These are phyloP conservation scores for Ampelocalamus luodianensis DNA, from an alignment of 176 grass and related monocot species.

Conservation along the genomic window DNA sequence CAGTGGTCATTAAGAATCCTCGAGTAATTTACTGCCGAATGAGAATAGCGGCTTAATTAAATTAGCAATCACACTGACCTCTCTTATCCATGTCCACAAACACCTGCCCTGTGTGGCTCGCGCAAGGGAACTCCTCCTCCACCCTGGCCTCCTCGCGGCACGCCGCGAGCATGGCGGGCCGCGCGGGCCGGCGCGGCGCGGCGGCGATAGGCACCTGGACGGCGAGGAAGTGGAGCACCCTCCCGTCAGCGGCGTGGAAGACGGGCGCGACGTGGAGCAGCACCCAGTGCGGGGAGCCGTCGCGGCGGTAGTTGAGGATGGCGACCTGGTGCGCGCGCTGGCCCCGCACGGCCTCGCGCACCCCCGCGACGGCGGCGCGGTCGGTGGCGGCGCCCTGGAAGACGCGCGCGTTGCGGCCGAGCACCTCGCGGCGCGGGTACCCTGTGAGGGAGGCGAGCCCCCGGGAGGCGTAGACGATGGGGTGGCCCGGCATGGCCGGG, in stretches of 20 bases:
- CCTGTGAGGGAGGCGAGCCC: constrained; percentile 67
- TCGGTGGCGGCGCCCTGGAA: constrained; percentile 90
- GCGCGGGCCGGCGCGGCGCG: neutral
- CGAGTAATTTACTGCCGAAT: constrained; percentile 19
- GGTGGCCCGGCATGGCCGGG: constrained; percentile 77
- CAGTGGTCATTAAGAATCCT: neutral
- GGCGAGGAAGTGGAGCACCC: constrained; percentile 82
- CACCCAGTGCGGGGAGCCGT: constrained; percentile 80
- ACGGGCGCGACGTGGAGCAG: constrained; percentile 85
- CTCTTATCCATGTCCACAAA: constrained; percentile 69
- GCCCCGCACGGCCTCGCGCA: constrained; percentile 75
- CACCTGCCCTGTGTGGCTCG: constrained; percentile 44
- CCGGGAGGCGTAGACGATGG: constrained; percentile 86
- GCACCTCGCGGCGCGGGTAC: constrained; percentile 57
- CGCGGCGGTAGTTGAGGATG: constrained; percentile 82
- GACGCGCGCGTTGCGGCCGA: constrained; percentile 77
- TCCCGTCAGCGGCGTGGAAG: constrained; percentile 63
- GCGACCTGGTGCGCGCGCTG: constrained; percentile 61
- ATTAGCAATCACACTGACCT: constrained; percentile 55
- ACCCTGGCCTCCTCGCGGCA: constrained; percentile 77
- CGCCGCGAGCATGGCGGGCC: constrained; percentile 31
- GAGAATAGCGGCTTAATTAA: neutral
- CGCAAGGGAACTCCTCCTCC: constrained; percentile 54
- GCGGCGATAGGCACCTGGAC: constrained; percentile 76
- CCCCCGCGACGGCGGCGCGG: constrained; percentile 61